Evolutionary conservation across 257 asterid species (phyloP), one percentile per base, ranked within the genome.

Genomic region (Ophiorrhiza pumila): DNA sequence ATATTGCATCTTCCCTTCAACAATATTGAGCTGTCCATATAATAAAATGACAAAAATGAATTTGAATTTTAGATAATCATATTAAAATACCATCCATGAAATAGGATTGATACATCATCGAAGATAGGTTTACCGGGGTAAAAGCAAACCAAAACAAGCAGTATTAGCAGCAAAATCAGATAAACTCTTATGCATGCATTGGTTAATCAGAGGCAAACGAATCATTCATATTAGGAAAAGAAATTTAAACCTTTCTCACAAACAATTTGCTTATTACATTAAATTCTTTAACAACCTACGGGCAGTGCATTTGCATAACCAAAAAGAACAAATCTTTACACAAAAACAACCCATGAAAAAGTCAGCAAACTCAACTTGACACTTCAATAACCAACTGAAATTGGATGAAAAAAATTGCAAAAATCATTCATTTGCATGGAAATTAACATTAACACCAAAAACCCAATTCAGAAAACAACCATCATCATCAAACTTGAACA

Each of bases 1-100:
- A 74, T 93, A 91, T 83, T 93, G 98, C 98, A 93, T 91, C 82
- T 93, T 93, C 78, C 98, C 98, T 79, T 93, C 97, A 62, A 93
- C 98, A 25, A 89, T 93, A 78, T 93, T 93, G 65, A 93, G 86
- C 97, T 93, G 92, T 71, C 55, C 68, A 65, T 52, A 70, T 9
- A 32, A 68, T 6, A 58, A 22, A 15, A 12, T 27, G 47, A 47
- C 39, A 15, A 41, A 72, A 39, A 3, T n/a, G 12, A 46, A 20
- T 13, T 65, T 14, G 46, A 5, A 5, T 1, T 46, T 17, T 11
- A 53, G 25, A 11, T 37, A 20, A 52, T 6, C n/a, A 27, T 27
- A 17, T 6, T 3, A 27, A 69, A 18, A 35, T 49, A 43, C 34
- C 71, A 9, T 49, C 23, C 22, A 35, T 35, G 31, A 55, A 31